phyloP scores from a whole-genome alignment of 2,329 filamentous ascomycete genomes.

The Scortechinia acanthostroma region DNA sequence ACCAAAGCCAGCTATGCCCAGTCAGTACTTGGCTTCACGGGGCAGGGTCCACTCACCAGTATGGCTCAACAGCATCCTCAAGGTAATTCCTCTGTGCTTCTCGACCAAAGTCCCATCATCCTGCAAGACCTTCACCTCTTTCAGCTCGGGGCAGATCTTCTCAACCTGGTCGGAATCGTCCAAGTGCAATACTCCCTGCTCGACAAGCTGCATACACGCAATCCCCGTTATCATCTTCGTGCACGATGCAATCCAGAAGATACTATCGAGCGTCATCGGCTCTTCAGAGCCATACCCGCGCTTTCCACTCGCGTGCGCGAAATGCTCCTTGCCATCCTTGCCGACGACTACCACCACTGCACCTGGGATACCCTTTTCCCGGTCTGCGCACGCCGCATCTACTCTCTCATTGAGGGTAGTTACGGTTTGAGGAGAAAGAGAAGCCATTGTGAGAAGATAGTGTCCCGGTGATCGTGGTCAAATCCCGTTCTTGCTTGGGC shows the following conservation, averaged over 20 bases:
- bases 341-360: no score
- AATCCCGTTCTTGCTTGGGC: no score
- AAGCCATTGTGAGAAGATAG: no score
- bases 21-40: background rate
- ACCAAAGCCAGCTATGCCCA: slow-evolving; percentile 39
- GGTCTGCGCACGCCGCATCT: no score
- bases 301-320: slow-evolving; percentile 5
- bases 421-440: no score
- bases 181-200: slow-evolving; percentile 20
- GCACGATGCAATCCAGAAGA: slow-evolving; percentile 25
- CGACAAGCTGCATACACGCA: slow-evolving; percentile 27
- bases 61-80: slow-evolving; percentile 50
- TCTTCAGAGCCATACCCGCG: slow-evolving; percentile 9
- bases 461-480: no score
- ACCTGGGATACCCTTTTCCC: no score
- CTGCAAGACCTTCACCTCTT: slow-evolving; percentile 32
- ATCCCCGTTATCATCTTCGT: slow-evolving; percentile 28
- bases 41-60: slow-evolving; percentile 12
- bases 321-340: background rate
- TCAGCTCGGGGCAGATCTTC: slow-evolving; percentile 30
- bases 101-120: slow-evolving; percentile 24
- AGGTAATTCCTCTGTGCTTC: slow-evolving; percentile 40
- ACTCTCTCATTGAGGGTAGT: no score
- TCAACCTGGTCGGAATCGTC: slow-evolving; percentile 19
- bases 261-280: slow-evolving; percentile 14